phyloP scores from a whole-genome alignment of 345 rosid species.

The Salix arbutifolia region DNA sequence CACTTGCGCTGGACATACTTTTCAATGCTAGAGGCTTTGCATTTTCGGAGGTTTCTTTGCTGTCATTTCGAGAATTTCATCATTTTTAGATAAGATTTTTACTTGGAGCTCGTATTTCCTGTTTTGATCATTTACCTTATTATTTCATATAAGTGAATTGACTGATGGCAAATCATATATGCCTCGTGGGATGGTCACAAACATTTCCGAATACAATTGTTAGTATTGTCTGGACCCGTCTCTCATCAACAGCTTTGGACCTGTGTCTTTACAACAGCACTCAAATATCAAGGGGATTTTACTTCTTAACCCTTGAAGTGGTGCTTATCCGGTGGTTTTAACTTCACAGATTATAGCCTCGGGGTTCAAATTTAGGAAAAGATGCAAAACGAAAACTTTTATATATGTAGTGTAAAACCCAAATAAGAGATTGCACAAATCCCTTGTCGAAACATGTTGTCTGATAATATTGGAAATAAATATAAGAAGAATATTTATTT shows the following conservation, averaged over 20 bases:
- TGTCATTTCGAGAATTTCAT: background rate
- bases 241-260: too few species aligned
- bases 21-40: background rate
- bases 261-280: background rate
- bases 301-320: background rate
- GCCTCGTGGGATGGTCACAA: background rate
- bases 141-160: background rate
- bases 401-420: too few species aligned
- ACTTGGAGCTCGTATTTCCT: background rate
- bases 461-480: too few species aligned
- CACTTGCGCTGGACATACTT: background rate
- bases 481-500: too few species aligned
- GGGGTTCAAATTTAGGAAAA: too few species aligned
- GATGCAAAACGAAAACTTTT: too few species aligned
- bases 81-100: background rate
- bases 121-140: background rate
- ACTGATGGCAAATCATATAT: background rate
- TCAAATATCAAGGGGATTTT: background rate
- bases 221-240: background rate
- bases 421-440: too few species aligned
- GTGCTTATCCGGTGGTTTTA: background rate
- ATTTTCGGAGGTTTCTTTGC: background rate
- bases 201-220: background rate
- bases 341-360: background rate
- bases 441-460: too few species aligned